These are phyloP conservation scores for Juncus effusus DNA, from an alignment of 176 grass and related monocot species.

Conservation along the genomic window DNA sequence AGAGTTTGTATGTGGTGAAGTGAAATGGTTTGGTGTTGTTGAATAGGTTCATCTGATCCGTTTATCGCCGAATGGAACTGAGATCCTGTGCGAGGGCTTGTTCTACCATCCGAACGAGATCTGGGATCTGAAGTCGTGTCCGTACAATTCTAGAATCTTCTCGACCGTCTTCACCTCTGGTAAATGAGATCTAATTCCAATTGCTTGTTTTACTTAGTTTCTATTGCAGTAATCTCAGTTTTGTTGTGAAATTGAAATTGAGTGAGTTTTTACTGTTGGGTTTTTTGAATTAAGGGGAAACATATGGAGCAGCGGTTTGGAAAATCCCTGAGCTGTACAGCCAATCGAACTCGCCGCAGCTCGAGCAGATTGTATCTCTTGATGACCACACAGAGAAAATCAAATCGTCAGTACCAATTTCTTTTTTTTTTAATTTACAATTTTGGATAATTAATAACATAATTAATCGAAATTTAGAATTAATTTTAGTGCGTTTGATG, in stretches of 20 bases:
- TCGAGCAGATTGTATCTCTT: conserved; percentile 63
- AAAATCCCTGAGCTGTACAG: conserved; percentile 64
- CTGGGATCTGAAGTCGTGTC: conserved; percentile 98
- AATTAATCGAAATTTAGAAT: background rate
- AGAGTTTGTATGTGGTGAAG: conserved; percentile 1
- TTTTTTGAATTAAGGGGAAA: conserved; percentile 50
- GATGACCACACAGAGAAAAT: conserved; percentile 61
- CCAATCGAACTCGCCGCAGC: conserved; percentile 70
- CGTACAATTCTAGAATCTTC: conserved; percentile 78
- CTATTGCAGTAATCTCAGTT: background rate
- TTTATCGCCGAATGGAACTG: conserved; percentile 53
- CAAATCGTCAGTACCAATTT: conserved; percentile 44
- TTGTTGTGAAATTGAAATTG: background rate
- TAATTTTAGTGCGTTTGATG: conserved; percentile 24
- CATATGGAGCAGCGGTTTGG: conserved; percentile 83
- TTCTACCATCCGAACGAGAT: conserved; percentile 99
- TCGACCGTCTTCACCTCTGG: conserved; percentile 93
- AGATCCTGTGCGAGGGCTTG: conserved; percentile 84
- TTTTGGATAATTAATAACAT: conserved; percentile 1
- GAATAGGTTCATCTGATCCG: conserved; percentile 91
- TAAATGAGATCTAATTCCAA: conserved; percentile 27
- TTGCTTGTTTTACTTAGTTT: background rate
- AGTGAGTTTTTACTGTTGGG: conserved; percentile 25
- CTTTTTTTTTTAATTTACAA: conserved; percentile 21
- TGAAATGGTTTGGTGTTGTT: conserved; percentile 14